Conservation (phyloP, 2,329 filamentous ascomycete species). For the Pseudopyricularia cyperi region DNA sequence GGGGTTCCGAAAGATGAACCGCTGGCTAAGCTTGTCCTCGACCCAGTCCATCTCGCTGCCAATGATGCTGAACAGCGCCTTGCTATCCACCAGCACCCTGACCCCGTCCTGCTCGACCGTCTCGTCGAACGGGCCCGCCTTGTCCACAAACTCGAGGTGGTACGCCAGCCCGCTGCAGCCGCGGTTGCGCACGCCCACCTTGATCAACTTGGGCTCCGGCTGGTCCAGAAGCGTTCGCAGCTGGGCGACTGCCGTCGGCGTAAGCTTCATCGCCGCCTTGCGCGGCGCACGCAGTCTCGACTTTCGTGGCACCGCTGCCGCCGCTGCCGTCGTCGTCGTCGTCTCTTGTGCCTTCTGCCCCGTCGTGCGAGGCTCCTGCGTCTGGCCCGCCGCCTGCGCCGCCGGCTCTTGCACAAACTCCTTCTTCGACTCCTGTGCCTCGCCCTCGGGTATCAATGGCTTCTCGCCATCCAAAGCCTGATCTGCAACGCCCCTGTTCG, state of each 20-base stretch:
- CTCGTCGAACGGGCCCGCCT: constrained; percentile 79
- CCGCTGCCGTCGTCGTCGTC: background rate
- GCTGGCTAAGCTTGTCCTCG: constrained; percentile 83
- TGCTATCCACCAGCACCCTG: constrained; percentile 91
- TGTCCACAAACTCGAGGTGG: constrained; percentile 89
- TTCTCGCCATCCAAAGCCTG: constrained; percentile 13
- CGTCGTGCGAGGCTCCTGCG: background rate
- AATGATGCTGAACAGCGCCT: constrained; percentile 94
- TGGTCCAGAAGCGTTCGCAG: constrained; percentile 65
- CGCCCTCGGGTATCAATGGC: constrained; percentile 43
- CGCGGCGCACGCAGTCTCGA: constrained; percentile 56
- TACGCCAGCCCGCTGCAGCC: constrained; percentile 92
- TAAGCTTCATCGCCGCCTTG: constrained; percentile 85
- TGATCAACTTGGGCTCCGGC: constrained; percentile 83
- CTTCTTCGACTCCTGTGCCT: constrained; percentile 54
- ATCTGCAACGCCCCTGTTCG: constrained; percentile 1
- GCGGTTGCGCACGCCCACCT: constrained; percentile 85
- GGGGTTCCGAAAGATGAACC: constrained; percentile 91
- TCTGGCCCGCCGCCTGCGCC: background rate
- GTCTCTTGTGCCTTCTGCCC: background rate
- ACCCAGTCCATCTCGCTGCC: constrained; percentile 99
- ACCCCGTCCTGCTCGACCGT: constrained; percentile 91
- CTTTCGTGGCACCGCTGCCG: constrained; percentile 36
- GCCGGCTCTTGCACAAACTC: constrained; percentile 10
- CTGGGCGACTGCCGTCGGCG: constrained; percentile 66